These are phyloP conservation scores for Leccinum incarnatum DNA, from an alignment of 768 basidiomycete genomes.

Conservation along the genomic window DNA sequence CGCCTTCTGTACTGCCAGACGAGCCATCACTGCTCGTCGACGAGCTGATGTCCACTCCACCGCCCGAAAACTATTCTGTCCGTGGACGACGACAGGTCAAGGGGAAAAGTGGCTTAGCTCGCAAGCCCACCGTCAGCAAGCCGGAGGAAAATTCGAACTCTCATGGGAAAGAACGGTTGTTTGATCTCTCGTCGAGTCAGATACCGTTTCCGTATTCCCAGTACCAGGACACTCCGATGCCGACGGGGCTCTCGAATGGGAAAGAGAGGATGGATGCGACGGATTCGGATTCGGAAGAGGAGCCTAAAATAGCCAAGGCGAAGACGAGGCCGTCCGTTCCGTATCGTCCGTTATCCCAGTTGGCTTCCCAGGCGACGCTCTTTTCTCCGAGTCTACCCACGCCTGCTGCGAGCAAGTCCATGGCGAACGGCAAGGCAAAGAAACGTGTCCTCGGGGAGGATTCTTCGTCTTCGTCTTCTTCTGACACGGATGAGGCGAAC, in stretches of 20 bases:
- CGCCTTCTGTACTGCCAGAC: slow-evolving; percentile 30
- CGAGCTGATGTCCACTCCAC: slow-evolving; percentile 35
- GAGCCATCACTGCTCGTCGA: slow-evolving; percentile 27
- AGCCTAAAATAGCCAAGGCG: slow-evolving; percentile 18
- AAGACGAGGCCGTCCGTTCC: slow-evolving; percentile 8
- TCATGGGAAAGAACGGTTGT: slow-evolving; percentile 35
- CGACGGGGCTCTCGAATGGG: slow-evolving; percentile 19
- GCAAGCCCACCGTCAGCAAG: not conserved
- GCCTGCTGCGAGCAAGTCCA: slow-evolving; percentile 29
- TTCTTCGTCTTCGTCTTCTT: slow-evolving; percentile 41
- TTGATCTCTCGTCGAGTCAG: slow-evolving; percentile 53
- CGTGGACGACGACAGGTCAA: slow-evolving; percentile 7
- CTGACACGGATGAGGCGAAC: slow-evolving; percentile 34
- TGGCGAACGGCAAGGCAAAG: slow-evolving; percentile 27
- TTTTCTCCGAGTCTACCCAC: slow-evolving; percentile 38
- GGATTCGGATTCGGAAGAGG: slow-evolving; percentile 25
- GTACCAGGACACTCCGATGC: slow-evolving; percentile 22
- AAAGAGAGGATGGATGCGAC: slow-evolving; percentile 35
- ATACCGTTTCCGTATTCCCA: slow-evolving; percentile 55
- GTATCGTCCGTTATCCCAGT: slow-evolving; percentile 53
- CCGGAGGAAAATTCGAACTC: not conserved
- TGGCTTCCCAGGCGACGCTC: slow-evolving; percentile 36
- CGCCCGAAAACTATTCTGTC: not conserved
- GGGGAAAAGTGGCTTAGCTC: slow-evolving; percentile 7
- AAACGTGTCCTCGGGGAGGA: slow-evolving; percentile 11